phyloP scores from a whole-genome alignment of 225 moss, liverwort and hornwort species.

The Thuidium tamariscinum region DNA sequence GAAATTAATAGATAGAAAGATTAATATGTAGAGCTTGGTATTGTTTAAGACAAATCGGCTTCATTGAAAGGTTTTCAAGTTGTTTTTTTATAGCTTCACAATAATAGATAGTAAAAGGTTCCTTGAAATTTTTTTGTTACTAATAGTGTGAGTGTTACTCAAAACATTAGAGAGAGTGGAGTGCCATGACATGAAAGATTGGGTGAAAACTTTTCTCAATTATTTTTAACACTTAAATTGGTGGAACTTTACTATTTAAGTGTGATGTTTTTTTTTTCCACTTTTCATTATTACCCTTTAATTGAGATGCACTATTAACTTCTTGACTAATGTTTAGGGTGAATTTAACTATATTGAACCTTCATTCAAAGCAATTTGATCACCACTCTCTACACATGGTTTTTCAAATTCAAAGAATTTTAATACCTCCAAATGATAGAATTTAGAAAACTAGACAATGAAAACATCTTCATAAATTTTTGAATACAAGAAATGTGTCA shows the following conservation, averaged over 20 bases:
- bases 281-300: no score
- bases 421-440: fast-evolving
- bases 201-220: no score
- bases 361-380: neutral
- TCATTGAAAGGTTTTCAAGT: neutral
- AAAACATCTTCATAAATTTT: neutral
- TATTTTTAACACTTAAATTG: neutral
- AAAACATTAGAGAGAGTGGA: neutral
- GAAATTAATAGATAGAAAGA: neutral
- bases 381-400: neutral
- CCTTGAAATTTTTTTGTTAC: neutral
- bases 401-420: neutral
- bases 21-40: neutral
- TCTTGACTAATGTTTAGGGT: no score
- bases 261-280: no score
- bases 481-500: neutral
- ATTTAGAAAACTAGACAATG: neutral
- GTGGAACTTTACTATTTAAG: no score
- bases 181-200: neutral
- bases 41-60: neutral
- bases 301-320: fast-evolving
- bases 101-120: neutral
- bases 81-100: neutral
- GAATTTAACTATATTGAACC: neutral
- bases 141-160: fast-evolving